Base-by-base conservation (phyloP, 1,284 basidiomycete genomes). In the Chalciporus sp. region DNA sequence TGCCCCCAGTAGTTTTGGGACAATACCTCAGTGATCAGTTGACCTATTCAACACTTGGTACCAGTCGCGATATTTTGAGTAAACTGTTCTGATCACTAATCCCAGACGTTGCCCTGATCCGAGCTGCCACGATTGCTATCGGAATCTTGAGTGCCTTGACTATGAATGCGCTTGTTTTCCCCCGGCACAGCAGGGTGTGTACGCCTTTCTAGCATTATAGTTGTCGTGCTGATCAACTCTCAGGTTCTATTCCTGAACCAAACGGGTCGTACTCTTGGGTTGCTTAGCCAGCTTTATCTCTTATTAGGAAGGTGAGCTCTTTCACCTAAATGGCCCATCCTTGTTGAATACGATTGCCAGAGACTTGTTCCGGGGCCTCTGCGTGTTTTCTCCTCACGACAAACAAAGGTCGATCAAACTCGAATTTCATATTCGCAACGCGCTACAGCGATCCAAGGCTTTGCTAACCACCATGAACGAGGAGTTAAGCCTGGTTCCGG, bases 401-500 rank as follows among this genome's bases (percentile, higher is more conserved):
- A 72, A 68, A 52, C 70, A 69, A 23, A 73, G 71, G 51, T 71
- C 67, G 8, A 56, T 78, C 11, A 76, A 75, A 56, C 62, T 78
- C 2, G 80, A 81, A 58, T 61, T 77, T 5, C 64, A 75, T 35
- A 76, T 76, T 29, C 74, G 78, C 28, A 74, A 74, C 51, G 59
- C 71, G 11, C 58, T 79, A 10, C 70, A 75, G 53, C 70, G 76
- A 56, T 57, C 77, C 42, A 71, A 73, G 1, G 64, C 70, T 9
- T 61, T 79, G 7, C 67, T 81, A 27, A 66, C 61, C 20, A 75
- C 75, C 1, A 80, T 82, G 78, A 63, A 74, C 49, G 74, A 78
- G 49, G 79, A 82, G 58, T 64, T 81, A 11, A 80, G 80, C 54
- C 70, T 82, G 5, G 64, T 79, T 23, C 79, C 80, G n/a, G 80